Base-by-base conservation (phyloP, 139 green algal genomes). In the Chlamydomonas sphaeroides region DNA sequence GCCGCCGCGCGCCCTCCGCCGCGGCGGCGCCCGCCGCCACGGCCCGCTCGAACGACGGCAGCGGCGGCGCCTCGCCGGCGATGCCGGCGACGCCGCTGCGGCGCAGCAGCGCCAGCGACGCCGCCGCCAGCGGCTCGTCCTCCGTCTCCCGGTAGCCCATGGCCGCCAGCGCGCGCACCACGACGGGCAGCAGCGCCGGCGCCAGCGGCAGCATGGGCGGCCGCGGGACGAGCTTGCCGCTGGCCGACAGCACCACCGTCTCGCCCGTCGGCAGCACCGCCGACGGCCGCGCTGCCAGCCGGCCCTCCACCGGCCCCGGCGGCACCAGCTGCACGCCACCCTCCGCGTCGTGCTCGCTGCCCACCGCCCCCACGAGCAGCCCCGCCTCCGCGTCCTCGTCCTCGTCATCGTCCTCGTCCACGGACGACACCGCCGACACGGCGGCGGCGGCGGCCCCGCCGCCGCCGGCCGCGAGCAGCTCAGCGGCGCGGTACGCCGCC, bases 401-500 rank as follows among this genome's bases (percentile, higher is more conserved):
- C 41, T n/a, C 57, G 53, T 23, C 36, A 3, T 14, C 45, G 14
- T 7, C 35, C 5, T 39, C 56, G 2, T 15, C 32, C 39, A 80
- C 23, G 28, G 45, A 1, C 49, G 38, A 28, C 39, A 36, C n/a
- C 30, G 76, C 26, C 32, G 75, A 41, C 32, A 35, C 57, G 35
- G 59, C 48, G 5, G 57, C 61, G 11, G 39, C 32, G 14, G 28
- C 61, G 10, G 41, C 41, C 33, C 57, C 65, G 33, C 51, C 38
- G 77, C 77, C 35, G 49, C 77, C 35, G 77, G 49, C 45, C 39
- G 65, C 25, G 63, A 74, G 36, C 5, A 84, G 65, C 42, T 84
- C 77, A 6, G 42, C 49, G 30, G 77, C 49, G 28, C 65, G 77
- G 7, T 56, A 18, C 28, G 63, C 77, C 0, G 77, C 77, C 10